Conservation (phyloP, 2,329 filamentous ascomycete genomes). For the Aspergillus pseudotamarii region DNA sequence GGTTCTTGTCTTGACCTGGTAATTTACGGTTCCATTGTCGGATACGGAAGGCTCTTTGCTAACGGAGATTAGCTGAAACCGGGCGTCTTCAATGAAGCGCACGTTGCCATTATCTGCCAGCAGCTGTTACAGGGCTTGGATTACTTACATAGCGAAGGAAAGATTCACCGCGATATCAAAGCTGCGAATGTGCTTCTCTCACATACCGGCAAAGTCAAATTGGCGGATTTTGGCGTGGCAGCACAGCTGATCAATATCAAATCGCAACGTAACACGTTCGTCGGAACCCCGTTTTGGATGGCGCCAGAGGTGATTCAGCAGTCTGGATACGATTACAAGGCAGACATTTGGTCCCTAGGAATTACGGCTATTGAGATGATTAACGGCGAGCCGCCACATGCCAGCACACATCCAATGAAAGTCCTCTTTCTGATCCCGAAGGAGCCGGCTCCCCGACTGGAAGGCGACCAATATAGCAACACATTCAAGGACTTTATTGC, state of each 20-base stretch:
- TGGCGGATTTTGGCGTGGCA: conserved; percentile 96
- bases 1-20: conserved; percentile 94
- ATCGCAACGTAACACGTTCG: conserved; percentile 95
- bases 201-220: conserved; percentile 84
- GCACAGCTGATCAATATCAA: conserved; percentile 97
- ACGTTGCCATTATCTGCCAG: conserved; percentile 92
- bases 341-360: conserved; percentile 89
- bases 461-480: conserved; percentile 77
- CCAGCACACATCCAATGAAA: conserved; percentile 88
- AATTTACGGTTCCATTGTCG: conserved; percentile 24
- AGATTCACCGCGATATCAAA: conserved; percentile 96
- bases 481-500: conserved; percentile 95
- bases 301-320: conserved; percentile 93
- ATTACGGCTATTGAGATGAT: conserved; percentile 91
- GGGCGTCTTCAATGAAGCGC: conserved; percentile 80
- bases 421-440: conserved; percentile 90
- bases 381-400: conserved; percentile 84
- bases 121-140: conserved; percentile 88
- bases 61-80: conserved; percentile 71
- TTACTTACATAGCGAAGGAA: conserved; percentile 90
- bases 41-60: neutral
- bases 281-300: conserved; percentile 98
- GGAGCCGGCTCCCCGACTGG: conserved; percentile 78
- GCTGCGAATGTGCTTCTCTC: conserved; percentile 96
- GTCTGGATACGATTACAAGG: conserved; percentile 81